These are phyloP conservation scores for Dendrobium catenatum DNA, from an alignment of 106 monocot genomes.

Conservation along the genomic window DNA sequence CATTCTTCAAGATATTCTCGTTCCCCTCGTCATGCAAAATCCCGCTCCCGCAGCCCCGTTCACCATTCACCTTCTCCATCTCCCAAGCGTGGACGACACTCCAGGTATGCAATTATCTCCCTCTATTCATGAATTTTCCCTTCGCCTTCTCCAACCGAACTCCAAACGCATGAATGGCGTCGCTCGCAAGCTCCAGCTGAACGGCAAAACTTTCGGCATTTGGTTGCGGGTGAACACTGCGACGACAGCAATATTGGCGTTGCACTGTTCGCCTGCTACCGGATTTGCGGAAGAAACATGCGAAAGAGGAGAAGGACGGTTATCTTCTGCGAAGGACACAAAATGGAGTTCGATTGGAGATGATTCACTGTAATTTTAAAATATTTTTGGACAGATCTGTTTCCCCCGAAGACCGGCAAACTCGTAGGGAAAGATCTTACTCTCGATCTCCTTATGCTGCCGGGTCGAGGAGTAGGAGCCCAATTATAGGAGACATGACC, in stretches of 20 bases:
- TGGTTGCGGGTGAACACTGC: too few species aligned
- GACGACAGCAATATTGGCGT: too few species aligned
- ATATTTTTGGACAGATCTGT: not conserved
- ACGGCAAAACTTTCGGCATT: too few species aligned
- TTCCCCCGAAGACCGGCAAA: slow-evolving; percentile 6
- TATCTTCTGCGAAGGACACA: too few species aligned
- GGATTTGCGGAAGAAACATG: too few species aligned
- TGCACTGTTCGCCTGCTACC: too few species aligned
- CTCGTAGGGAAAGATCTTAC: slow-evolving; percentile 12
- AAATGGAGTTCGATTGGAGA: not conserved
- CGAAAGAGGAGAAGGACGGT: too few species aligned
- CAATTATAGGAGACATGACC: not conserved
- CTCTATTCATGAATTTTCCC: not conserved
- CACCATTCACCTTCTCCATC: slow-evolving; percentile 14
- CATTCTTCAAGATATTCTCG: slow-evolving; percentile 16
- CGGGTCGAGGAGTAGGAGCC: slow-evolving; percentile 16
- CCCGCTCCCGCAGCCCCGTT: slow-evolving; percentile 12
- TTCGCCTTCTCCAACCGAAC: too few species aligned
- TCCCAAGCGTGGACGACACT: slow-evolving; percentile 1
- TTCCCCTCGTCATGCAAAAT: slow-evolving; percentile 11
- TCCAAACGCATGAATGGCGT: too few species aligned
- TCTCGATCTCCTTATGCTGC: slow-evolving; percentile 3
- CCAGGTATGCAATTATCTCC: not conserved
- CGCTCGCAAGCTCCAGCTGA: too few species aligned
- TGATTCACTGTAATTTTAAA: not conserved